These are phyloP conservation scores for Gynochthodes officinalis DNA, from an alignment of 257 asterid species.

Conservation along the genomic window DNA sequence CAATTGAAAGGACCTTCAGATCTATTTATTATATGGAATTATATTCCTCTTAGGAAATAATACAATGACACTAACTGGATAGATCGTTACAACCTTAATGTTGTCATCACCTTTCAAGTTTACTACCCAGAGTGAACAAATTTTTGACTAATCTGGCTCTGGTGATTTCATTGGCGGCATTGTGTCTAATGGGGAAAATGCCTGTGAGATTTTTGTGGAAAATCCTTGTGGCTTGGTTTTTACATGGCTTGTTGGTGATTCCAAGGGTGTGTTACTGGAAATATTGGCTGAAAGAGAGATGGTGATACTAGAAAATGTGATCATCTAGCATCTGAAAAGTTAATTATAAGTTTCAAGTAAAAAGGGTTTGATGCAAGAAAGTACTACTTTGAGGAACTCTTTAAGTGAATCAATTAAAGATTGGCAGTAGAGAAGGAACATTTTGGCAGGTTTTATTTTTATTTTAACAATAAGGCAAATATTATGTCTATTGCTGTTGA, in stretches of 20 bases:
- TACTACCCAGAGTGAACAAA: too few species aligned
- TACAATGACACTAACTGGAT: background rate
- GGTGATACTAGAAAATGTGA: background rate
- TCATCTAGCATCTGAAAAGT: too few species aligned
- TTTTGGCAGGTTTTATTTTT: background rate
- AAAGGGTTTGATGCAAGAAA: background rate
- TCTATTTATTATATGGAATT: background rate
- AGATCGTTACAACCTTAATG: background rate
- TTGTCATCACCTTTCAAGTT: background rate
- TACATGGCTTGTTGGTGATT: background rate
- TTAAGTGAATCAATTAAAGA: background rate
- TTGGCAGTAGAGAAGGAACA: background rate
- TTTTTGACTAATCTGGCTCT: background rate
- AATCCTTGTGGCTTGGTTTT: background rate
- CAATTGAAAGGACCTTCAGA: too few species aligned
- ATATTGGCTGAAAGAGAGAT: background rate
- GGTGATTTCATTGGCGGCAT: background rate
- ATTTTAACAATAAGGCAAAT: too few species aligned
- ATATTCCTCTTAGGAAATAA: background rate
- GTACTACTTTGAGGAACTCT: background rate
- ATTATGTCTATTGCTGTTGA: background rate
- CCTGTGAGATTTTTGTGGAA: background rate
- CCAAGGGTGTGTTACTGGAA: background rate
- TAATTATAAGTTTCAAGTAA: too few species aligned
- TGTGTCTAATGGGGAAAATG: background rate